Evolutionary conservation across 176 grass and related monocot genomes (phyloP).

Genomic region (Guadua angustifolia): DNA sequence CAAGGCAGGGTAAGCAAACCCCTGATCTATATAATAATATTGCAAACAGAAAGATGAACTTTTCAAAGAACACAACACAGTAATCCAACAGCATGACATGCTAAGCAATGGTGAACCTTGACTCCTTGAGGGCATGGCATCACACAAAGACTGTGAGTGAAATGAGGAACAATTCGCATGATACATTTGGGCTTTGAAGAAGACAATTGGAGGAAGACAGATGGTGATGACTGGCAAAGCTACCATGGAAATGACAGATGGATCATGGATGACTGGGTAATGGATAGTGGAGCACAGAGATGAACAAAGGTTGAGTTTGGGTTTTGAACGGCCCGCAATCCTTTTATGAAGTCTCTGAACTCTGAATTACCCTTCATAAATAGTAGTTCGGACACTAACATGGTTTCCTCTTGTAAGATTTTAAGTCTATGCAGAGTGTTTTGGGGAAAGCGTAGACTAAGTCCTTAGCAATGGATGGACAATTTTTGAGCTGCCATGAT

Average conservation of each 20-base stretch:
- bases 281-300: background rate
- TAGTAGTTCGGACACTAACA: background rate
- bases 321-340: background rate
- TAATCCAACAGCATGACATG: background rate
- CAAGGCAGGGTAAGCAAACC: no score
- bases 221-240: background rate
- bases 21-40: no score
- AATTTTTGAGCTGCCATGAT: conserved; percentile 3
- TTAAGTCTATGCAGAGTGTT: background rate
- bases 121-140: background rate
- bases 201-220: background rate
- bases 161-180: background rate
- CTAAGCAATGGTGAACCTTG: background rate
- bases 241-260: background rate
- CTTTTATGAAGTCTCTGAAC: background rate
- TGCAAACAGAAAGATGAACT: no score
- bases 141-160: background rate
- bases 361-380: conserved; percentile 12
- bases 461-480: background rate
- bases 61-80: no score
- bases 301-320: background rate
- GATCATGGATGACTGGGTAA: background rate
- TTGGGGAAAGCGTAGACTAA: background rate
- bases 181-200: background rate
- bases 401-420: conserved; percentile 14